phyloP scores from a whole-genome alignment of 2,329 filamentous ascomycete genomes.

The Aureobasidium sp. region DNA sequence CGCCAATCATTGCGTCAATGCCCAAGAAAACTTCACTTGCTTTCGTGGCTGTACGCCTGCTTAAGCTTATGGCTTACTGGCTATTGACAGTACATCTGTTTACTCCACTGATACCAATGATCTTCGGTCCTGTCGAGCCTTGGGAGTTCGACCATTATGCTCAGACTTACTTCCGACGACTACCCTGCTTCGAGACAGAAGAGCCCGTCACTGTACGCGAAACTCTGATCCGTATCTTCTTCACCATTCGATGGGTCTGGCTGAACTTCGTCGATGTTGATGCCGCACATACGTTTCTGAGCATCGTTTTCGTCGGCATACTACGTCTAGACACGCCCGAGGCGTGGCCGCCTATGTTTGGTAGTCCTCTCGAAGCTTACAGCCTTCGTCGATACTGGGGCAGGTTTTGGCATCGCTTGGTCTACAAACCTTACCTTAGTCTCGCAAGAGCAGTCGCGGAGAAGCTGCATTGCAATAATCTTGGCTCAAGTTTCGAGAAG shows the following conservation, averaged over 20 bases:
- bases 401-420: slow-evolving; percentile 17
- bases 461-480: background rate
- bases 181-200: background rate
- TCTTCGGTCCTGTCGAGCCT: background rate
- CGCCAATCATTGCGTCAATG: background rate
- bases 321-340: slow-evolving; percentile 13
- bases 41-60: background rate
- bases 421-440: background rate
- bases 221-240: background rate
- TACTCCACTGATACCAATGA: background rate
- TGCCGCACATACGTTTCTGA: background rate
- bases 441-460: background rate
- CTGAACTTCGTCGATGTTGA: background rate
- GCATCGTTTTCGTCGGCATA: slow-evolving; percentile 11
- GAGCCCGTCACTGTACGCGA: background rate
- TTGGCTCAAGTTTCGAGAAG: background rate
- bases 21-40: background rate
- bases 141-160: background rate
- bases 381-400: slow-evolving; percentile 17
- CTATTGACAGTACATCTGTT: background rate
- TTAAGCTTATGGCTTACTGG: background rate
- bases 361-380: background rate
- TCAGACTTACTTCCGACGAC: background rate
- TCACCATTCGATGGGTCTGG: background rate
- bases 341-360: slow-evolving; percentile 19